phyloP scores from a whole-genome alignment of 164 flowering plant species.

The Macadamia tetraphylla region DNA sequence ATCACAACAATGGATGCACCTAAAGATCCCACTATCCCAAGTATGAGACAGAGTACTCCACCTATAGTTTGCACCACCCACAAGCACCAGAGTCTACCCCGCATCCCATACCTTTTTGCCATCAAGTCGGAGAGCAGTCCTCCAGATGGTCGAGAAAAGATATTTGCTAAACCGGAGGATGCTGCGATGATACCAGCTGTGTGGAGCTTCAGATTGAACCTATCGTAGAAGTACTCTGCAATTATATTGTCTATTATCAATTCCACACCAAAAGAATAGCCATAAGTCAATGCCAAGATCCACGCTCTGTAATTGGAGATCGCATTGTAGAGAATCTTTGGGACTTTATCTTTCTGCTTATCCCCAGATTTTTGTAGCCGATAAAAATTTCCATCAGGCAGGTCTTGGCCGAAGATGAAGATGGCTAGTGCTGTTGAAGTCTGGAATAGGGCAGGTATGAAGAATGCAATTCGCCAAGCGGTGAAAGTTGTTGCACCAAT shows the following conservation, averaged over 20 bases:
- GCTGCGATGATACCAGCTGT: constrained; percentile 73
- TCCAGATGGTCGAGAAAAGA: constrained; percentile 63
- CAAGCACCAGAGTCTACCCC: constrained; percentile 62
- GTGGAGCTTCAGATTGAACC: constrained; percentile 64
- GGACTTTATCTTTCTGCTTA: constrained; percentile 54
- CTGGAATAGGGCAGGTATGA: constrained; percentile 66
- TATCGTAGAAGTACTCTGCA: constrained; percentile 68
- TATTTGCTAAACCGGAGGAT: constrained; percentile 69
- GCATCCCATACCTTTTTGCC: constrained; percentile 51
- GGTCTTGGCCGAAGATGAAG: constrained; percentile 65
- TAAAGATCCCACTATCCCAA: constrained; percentile 56
- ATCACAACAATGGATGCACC: constrained; percentile 49
- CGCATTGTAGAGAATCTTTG: constrained; percentile 60
- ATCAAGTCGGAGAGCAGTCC: constrained; percentile 57
- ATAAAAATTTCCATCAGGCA: constrained; percentile 71
- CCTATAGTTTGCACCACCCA: constrained; percentile 75
- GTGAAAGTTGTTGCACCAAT: constrained; percentile 58
- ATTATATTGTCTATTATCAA: constrained; percentile 62
- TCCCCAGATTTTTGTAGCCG: constrained; percentile 57
- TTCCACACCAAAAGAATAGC: constrained; percentile 77
- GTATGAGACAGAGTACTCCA: constrained; percentile 65
- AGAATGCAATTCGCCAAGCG: constrained; percentile 88
- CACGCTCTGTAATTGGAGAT: constrained; percentile 73
- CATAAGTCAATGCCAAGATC: constrained; percentile 67
- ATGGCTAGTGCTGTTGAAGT: constrained; percentile 52